Percentiles rank a stretch among this genome's conserved stretches.
These are phyloP conservation scores for Phaeophleospora eucalypticola DNA, from an alignment of 2,329 filamentous ascomycete species.

Conservation along the genomic window DNA sequence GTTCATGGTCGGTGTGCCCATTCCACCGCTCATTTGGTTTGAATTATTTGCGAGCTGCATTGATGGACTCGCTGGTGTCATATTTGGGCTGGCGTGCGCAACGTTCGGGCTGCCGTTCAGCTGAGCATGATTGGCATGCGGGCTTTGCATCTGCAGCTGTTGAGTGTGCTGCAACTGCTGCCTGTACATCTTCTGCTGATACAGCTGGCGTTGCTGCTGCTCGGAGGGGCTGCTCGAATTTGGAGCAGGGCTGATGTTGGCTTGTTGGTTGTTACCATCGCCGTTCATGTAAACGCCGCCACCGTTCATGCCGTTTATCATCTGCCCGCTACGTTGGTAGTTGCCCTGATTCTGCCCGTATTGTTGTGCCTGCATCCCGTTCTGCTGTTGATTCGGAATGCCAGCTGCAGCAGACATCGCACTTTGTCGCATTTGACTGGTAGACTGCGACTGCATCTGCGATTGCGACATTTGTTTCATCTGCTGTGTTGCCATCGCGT, in stretches of 20 bases:
- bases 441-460: constrained; percentile 17
- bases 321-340: constrained; percentile 23
- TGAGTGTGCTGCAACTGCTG: constrained; percentile 30
- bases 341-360: constrained; percentile 24
- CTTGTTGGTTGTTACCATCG: constrained; percentile 12
- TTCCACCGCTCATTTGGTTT: constrained; percentile 12
- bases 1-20: constrained; percentile 4
- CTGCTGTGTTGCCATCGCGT: constrained; percentile 49
- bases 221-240: constrained; percentile 15
- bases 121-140: constrained; percentile 22
- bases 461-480: constrained; percentile 38
- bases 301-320: constrained; percentile 17
- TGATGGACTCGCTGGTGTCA: constrained; percentile 23
- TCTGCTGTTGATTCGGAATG: constrained; percentile 19
- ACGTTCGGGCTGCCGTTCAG: constrained; percentile 28
- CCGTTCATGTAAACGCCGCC: constrained; percentile 9
- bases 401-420: constrained; percentile 38
- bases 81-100: constrained; percentile 28
- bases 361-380: constrained; percentile 18
- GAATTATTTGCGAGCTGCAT: constrained; percentile 20
- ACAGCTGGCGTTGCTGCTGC: constrained; percentile 20
- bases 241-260: constrained; percentile 17
- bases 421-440: constrained; percentile 33
- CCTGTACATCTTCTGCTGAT: constrained; percentile 30
- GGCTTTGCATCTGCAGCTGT: constrained; percentile 26